Evolutionary conservation across 1,284 basidiomycete genomes (phyloP).

Genomic region (Rhodotorula mucilaginosa): DNA sequence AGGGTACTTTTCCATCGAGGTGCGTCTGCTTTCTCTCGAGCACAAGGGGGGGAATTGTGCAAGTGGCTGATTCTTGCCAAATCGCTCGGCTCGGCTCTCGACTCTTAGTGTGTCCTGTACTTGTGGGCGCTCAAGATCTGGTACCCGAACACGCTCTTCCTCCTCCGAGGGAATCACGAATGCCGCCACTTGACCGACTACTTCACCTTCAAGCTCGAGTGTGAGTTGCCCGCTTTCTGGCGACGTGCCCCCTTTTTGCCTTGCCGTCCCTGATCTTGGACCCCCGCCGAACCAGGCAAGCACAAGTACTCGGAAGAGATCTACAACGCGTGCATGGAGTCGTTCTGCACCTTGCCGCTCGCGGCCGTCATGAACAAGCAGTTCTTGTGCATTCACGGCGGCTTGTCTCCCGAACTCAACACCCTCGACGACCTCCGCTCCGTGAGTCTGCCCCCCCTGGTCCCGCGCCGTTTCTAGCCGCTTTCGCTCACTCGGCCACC

Average conservation of each 20-base stretch:
- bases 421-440: slow-evolving; percentile 83
- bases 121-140: slow-evolving; percentile 91
- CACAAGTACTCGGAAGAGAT: slow-evolving; percentile 89
- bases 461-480: not conserved
- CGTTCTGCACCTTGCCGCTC: slow-evolving; percentile 85
- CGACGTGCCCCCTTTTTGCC: too few species aligned
- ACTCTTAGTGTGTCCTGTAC: slow-evolving; percentile 75
- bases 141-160: slow-evolving; percentile 83
- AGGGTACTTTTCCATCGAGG: slow-evolving; percentile 92
- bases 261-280: too few species aligned
- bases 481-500: too few species aligned
- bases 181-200: slow-evolving; percentile 94
- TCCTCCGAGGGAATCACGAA: slow-evolving; percentile 96
- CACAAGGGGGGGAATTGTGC: too few species aligned
- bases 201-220: slow-evolving; percentile 95
- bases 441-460: slow-evolving; percentile 53
- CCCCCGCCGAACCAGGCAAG: too few species aligned
- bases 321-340: slow-evolving; percentile 88
- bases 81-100: not conserved
- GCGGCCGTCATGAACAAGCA: slow-evolving; percentile 97
- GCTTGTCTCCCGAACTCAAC: slow-evolving; percentile 82
- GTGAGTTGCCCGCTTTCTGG: slow-evolving; percentile 55
- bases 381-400: slow-evolving; percentile 92
- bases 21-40: slow-evolving; percentile 48
- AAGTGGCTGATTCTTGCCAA: not conserved